Percentiles rank a stretch among this genome's conserved stretches.
Evolutionary conservation across 2,329 filamentous ascomycete genomes (phyloP).

Genomic region (Bipolaris gigantea): DNA sequence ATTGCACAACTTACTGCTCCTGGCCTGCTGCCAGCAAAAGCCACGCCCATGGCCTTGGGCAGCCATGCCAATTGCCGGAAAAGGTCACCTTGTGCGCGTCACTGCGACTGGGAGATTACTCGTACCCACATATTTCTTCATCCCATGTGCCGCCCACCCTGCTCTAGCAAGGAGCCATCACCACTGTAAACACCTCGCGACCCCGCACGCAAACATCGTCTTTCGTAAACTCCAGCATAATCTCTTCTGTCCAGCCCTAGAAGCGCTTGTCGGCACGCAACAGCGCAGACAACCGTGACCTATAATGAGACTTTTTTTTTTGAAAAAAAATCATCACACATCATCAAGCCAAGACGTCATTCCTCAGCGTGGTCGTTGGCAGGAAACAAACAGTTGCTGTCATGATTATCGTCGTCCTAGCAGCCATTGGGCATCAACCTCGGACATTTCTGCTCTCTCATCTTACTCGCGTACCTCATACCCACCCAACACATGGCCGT

Average conservation of each 20-base stretch:
- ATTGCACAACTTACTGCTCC: background rate
- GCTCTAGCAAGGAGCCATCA: background rate
- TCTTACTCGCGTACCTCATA: slow-evolving; percentile 24
- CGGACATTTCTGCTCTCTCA: background rate
- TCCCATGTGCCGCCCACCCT: background rate
- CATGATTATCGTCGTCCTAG: background rate
- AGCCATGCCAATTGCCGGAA: background rate
- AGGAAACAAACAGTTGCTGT: background rate
- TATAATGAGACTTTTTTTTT: too few relatives aligned
- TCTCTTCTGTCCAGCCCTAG: too few relatives aligned
- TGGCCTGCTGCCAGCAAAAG: background rate
- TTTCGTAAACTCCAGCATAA: too few relatives aligned
- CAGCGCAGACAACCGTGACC: too few relatives aligned
- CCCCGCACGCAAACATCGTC: background rate
- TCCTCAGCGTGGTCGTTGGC: background rate
- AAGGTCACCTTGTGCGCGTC: slow-evolving; percentile 4
- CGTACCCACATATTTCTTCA: background rate
- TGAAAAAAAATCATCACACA: background rate
- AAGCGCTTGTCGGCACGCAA: too few relatives aligned
- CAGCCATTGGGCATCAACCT: background rate
- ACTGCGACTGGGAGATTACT: background rate
- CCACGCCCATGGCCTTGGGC: background rate
- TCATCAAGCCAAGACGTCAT: background rate
- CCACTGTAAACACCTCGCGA: background rate
- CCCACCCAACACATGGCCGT: slow-evolving; percentile 27